Evolutionary conservation across 371 early-diverging fungal species (phyloP), one percentile per base, ranked within the genome.

Genomic region (Rhizomucor pusillus): DNA sequence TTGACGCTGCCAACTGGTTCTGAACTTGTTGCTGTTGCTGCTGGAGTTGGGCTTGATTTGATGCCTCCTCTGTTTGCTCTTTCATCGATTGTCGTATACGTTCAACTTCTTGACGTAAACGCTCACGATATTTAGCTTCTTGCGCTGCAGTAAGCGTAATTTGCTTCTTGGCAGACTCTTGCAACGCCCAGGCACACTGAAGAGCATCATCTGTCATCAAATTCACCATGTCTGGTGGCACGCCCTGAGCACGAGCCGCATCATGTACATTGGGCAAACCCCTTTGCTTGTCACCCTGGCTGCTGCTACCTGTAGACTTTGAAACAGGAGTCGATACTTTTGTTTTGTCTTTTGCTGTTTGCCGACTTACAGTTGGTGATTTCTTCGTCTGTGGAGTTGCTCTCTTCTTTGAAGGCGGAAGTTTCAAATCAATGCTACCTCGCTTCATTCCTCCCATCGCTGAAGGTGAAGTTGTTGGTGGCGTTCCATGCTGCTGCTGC

Each of bases 341-440:
- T 20, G 44, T 35, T 13, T 29, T 24, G 19, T n/a, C 24, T 20
- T 37, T 19, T 37, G 51, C 35, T n/a, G 47, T 23, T 43, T 29
- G 52, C n/a, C 52, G 48, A 34, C 14, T 20, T 41, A 52, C 52
- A 13, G 44, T 19, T 6, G 50, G 24, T 9, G 50, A 44, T 19
- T 50, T 35, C 37, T 43, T 41, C 13, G 46, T 23, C 13, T 29
- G 24, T 47, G 37, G 12, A 25, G 47, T 40, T 52, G 46, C 14
- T 24, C 33, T 11, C 36, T 71, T 71, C 47, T 76, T 76, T 0
- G 63, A 51, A 9, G 67, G 57, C 24, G 77, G 77, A 7, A 77
- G 54, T 20, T 71, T 71, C 23, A 73, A 43, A 56, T 77, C 77
- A 37, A 77, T 71, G 37, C 68, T 73, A 2, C 52, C 63, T 46